These are phyloP conservation scores for Paraconiothyrium brasiliense DNA, from an alignment of 2,329 filamentous ascomycete genomes.

Conservation along the genomic window DNA sequence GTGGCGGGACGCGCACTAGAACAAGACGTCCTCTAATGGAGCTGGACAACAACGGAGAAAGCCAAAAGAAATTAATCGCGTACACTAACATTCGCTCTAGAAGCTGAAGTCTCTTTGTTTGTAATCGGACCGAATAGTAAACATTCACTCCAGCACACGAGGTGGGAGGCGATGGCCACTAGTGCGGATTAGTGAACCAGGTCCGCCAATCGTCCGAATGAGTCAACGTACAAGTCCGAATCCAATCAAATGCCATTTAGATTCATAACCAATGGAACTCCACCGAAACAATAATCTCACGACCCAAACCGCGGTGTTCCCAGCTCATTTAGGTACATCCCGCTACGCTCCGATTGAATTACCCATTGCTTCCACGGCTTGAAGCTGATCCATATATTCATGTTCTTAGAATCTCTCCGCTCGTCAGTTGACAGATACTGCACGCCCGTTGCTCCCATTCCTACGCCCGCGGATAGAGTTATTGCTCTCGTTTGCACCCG, in stretches of 20 bases:
- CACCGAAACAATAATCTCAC: not conserved
- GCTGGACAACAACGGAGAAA: not conserved
- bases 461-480: conserved; percentile 19
- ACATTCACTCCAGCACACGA: not conserved
- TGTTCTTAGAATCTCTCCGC: conserved; percentile 44
- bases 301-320: conserved; percentile 23
- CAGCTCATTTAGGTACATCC: conserved; percentile 46
- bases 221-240: not conserved
- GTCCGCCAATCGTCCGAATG: not conserved
- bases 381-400: conserved; percentile 40
- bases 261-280: not conserved
- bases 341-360: conserved; percentile 44
- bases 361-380: conserved; percentile 54
- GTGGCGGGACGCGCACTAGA: not conserved
- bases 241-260: not conserved
- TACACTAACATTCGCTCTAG: not conserved
- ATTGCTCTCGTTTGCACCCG: conserved; percentile 49
- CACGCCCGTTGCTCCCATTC: conserved; percentile 32
- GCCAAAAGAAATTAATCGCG: too few species aligned
- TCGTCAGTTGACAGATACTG: conserved; percentile 45
- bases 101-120: not conserved
- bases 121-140: not conserved
- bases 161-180: not conserved
- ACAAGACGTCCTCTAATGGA: not conserved
- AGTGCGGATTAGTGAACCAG: not conserved